phyloP scores from a whole-genome alignment of 2,329 filamentous ascomycete genomes.

The Calonectria leucothoes region DNA sequence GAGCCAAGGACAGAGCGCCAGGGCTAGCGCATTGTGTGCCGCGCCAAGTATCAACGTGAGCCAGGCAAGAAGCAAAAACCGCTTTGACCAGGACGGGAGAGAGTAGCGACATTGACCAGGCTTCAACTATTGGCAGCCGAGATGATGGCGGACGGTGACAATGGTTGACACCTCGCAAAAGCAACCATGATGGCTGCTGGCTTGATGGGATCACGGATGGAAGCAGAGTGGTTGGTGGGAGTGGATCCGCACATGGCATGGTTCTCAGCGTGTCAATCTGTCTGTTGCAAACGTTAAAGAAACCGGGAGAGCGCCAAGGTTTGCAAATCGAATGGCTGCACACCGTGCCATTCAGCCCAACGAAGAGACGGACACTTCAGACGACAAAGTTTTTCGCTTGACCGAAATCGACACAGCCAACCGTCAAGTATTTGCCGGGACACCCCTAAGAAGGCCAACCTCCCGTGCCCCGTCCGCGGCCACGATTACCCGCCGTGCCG shows the following conservation, averaged over 20 bases:
- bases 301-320: slow-evolving; percentile 4
- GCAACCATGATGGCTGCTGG: not conserved
- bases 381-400: slow-evolving; percentile 4
- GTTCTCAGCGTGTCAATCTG: slow-evolving; percentile 1
- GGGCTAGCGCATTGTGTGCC: slow-evolving; percentile 29
- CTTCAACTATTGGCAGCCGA: not conserved
- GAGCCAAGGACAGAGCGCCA: slow-evolving; percentile 18
- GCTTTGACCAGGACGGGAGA: not conserved
- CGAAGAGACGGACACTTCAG: not conserved
- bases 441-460: not conserved
- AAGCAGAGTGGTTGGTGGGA: slow-evolving; percentile 1
- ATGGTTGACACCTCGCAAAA: slow-evolving; percentile 12
- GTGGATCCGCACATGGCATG: slow-evolving; percentile 18
- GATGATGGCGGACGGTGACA: slow-evolving; percentile 8
- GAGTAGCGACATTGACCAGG: slow-evolving; percentile 4
- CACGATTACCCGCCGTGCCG: not conserved
- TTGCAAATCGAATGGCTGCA: not conserved
- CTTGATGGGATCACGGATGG: not conserved
- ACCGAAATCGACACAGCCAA: not conserved
- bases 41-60: not conserved
- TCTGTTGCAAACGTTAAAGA: slow-evolving; percentile 9
- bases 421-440: not conserved
- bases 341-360: slow-evolving; percentile 4
- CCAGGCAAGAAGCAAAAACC: not conserved
- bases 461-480: slow-evolving; percentile 2